Percentiles rank a stretch among this genome's conserved stretches.
Conservation (phyloP, 192 early-diverging fungal genomes). For the Backusella liffmaniae region DNA sequence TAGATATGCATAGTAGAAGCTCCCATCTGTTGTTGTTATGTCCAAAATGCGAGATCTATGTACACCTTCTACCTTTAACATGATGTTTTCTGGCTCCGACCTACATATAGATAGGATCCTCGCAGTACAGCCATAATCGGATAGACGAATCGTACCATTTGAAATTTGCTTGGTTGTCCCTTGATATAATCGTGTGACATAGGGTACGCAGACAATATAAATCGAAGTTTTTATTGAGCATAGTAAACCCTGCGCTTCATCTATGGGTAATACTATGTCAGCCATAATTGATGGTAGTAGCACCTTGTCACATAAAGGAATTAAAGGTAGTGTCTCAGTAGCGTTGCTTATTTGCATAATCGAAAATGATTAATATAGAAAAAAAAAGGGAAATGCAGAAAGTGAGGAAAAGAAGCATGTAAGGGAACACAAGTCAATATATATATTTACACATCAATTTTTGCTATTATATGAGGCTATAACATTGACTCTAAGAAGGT, state of each 20-base stretch:
- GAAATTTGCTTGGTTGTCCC: background rate
- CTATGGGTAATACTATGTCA: background rate
- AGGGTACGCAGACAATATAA: background rate
- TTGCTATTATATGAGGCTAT: too few species aligned
- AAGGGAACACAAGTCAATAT: too few species aligned
- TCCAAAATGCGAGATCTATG: conserved; percentile 55
- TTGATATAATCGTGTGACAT: background rate
- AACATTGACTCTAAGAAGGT: too few species aligned
- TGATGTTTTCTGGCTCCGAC: conserved; percentile 44
- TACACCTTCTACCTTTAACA: conserved; percentile 59
- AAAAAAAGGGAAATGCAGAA: background rate
- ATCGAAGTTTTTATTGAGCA: background rate
- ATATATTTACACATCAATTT: too few species aligned
- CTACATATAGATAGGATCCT: conserved; percentile 39
- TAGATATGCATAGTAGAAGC: conserved; percentile 52
- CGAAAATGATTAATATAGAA: background rate
- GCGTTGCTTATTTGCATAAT: background rate
- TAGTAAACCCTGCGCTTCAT: background rate
- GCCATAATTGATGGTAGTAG: background rate
- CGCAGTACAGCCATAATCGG: conserved; percentile 48
- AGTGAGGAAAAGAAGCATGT: too few species aligned
- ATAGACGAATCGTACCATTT: conserved; percentile 22
- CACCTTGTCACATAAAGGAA: background rate
- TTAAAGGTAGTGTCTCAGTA: background rate
- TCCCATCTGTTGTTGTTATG: conserved; percentile 28